Evolutionary conservation across 306 rosid genomes (phyloP).

Genomic region (Vachellia collinsii): DNA sequence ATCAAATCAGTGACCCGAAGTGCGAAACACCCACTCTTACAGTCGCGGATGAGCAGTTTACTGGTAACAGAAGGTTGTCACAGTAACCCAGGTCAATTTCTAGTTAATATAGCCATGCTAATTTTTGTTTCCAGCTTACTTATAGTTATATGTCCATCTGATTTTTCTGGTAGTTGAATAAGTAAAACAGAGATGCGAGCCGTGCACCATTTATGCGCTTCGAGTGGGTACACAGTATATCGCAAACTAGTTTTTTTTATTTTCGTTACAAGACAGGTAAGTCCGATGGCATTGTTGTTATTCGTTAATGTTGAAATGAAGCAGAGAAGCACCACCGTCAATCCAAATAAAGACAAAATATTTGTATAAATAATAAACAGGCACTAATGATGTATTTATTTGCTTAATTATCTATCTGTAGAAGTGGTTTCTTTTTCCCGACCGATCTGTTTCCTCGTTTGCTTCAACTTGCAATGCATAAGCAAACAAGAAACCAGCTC

Average conservation of each 20-base stretch:
- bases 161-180: not conserved
- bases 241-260: not conserved
- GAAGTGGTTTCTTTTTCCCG: not conserved
- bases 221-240: not conserved
- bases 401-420: not conserved
- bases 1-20: not conserved
- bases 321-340: not conserved
- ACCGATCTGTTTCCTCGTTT: not conserved
- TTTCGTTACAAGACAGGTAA: too few species aligned
- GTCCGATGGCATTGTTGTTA: not conserved
- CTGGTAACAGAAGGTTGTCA: too few species aligned
- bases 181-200: not conserved
- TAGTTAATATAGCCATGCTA: not conserved
- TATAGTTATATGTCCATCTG: not conserved
- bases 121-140: not conserved
- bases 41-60: not conserved
- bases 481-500: not conserved
- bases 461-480: not conserved
- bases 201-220: not conserved
- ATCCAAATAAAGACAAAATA: not conserved
- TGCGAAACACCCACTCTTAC: not conserved
- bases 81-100: not conserved
- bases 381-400: not conserved
- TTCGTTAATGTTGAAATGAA: not conserved
- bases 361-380: not conserved